Evolutionary conservation across 331 rosid species (phyloP).

Genomic region (Erythrophleum ivorense): DNA sequence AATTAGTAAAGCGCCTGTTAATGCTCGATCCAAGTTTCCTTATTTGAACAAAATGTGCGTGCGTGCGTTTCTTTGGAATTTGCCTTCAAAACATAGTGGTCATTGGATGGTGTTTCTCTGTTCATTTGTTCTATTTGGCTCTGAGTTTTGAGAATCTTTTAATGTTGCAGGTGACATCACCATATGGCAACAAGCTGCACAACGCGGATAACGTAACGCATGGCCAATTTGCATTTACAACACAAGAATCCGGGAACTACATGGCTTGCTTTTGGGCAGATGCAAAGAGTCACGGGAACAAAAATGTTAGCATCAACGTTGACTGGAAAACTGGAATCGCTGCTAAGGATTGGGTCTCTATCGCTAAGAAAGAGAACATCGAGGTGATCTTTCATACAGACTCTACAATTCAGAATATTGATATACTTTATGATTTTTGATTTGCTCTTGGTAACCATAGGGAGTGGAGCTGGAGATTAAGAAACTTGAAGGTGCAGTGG

Average conservation of each 20-base stretch:
- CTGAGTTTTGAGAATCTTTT: slow-evolving; percentile 16
- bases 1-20: too few species aligned
- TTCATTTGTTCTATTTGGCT: slow-evolving; percentile 15
- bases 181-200: slow-evolving; percentile 76
- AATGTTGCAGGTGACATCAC: slow-evolving; percentile 78
- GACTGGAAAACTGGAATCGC: slow-evolving; percentile 87
- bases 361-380: slow-evolving; percentile 81
- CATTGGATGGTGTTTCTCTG: slow-evolving; percentile 24
- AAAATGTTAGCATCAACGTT: slow-evolving; percentile 61
- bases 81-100: too few species aligned
- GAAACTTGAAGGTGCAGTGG: slow-evolving; percentile 88
- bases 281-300: slow-evolving; percentile 45
- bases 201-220: slow-evolving; percentile 63
- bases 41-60: too few species aligned
- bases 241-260: slow-evolving; percentile 87
- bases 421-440: neutral
- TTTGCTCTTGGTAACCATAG: slow-evolving; percentile 37
- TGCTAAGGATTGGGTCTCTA: slow-evolving; percentile 85
- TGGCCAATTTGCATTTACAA: too few species aligned
- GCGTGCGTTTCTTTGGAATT: too few species aligned
- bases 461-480: slow-evolving; percentile 88
- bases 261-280: slow-evolving; percentile 79
- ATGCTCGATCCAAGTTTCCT: too few species aligned
- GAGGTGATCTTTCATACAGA: too few species aligned
- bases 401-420: too few species aligned